phyloP scores from a whole-genome alignment of 2,329 filamentous ascomycete genomes.

The Pseudogymnoascus destructans region DNA sequence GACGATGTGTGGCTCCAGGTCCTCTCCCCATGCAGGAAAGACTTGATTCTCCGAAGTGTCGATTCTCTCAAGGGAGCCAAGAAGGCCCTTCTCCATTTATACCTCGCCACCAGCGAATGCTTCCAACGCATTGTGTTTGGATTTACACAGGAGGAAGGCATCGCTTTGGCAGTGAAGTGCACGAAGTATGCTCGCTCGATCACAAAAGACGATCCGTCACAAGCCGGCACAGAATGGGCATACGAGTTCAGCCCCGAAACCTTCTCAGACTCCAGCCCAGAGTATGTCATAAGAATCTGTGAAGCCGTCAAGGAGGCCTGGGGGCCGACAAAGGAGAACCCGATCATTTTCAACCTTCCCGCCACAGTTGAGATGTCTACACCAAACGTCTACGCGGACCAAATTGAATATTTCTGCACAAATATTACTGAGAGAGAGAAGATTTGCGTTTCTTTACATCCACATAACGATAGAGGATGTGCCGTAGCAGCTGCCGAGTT shows the following conservation, averaged over 20 bases:
- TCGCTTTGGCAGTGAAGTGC: slow-evolving; percentile 74
- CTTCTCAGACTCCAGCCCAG: slow-evolving; percentile 81
- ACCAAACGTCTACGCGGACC: slow-evolving; percentile 89
- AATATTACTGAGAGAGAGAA: slow-evolving; percentile 76
- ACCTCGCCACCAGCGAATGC: slow-evolving; percentile 90
- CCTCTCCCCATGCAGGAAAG: slow-evolving; percentile 79
- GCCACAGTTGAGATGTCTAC: slow-evolving; percentile 93
- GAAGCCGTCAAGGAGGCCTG: slow-evolving; percentile 90
- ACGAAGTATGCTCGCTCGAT: slow-evolving; percentile 76
- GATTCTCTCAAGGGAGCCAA: slow-evolving; percentile 80
- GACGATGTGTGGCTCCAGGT: slow-evolving; percentile 90
- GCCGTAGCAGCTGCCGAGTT: slow-evolving; percentile 82
- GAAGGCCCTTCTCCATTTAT: slow-evolving; percentile 90
- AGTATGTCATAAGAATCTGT: slow-evolving; percentile 73
- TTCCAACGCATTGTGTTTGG: slow-evolving; percentile 87
- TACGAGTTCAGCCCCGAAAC: slow-evolving; percentile 79
- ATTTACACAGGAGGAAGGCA: slow-evolving; percentile 67
- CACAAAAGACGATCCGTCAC: slow-evolving; percentile 62
- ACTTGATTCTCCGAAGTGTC: slow-evolving; percentile 80
- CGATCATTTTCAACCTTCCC: slow-evolving; percentile 93
- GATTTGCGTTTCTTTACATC: slow-evolving; percentile 78
- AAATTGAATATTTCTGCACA: slow-evolving; percentile 89
- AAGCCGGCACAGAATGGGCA: slow-evolving; percentile 51
- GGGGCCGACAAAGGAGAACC: slow-evolving; percentile 65
- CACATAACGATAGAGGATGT: slow-evolving; percentile 88